Evolutionary conservation across 768 basidiomycete genomes (phyloP), one percentile per base, ranked within the genome.

Genomic region (Tulasnella sp.): DNA sequence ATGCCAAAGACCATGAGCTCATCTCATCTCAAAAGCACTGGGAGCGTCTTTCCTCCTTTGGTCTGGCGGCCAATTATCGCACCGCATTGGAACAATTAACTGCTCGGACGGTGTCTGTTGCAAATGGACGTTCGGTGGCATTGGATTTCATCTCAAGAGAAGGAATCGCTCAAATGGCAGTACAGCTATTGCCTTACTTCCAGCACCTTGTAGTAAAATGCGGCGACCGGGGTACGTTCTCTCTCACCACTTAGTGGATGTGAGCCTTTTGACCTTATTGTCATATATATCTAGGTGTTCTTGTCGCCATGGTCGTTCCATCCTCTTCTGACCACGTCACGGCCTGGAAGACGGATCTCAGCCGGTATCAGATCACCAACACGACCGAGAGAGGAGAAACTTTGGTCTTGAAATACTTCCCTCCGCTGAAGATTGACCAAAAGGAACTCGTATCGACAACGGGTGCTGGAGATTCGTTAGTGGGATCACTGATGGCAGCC

Each of bases 391-490:
- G 87, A 21, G 84, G 84, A 10, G 88, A 90, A 79, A 85, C 89
- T 5, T 83, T 95, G 10, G 88, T 94, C 8, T 72, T 97, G 40
- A 90, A 91, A 58, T 93, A 96, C 83, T 95, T 93, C 84, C 90
- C 94, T 16, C 88, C 94, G 10, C 82, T 88, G 24, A 83, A 85
- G 0, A 81, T 86, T 21, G 85, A 89, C 14, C 83, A 80, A 4
- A 82, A 90, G 8, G 83, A 84, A 21, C 82, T 87, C 14, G 85
- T 92, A 31, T 96, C 92, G 82, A 94, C 95, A 12, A 98, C 97
- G 0, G 97, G 97, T 1, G 96, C 94, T 0, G 97, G 97, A 0
- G 97, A 98, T 85, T 92, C 94, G 3, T 89, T 98, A 36, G 96
- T 94, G 1, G 97, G 96, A 8, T 90, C 92, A 1, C 83, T 98